These are phyloP conservation scores for Malbranchea zuffiana DNA, from an alignment of 2,329 filamentous ascomycete genomes.

Conservation along the genomic window DNA sequence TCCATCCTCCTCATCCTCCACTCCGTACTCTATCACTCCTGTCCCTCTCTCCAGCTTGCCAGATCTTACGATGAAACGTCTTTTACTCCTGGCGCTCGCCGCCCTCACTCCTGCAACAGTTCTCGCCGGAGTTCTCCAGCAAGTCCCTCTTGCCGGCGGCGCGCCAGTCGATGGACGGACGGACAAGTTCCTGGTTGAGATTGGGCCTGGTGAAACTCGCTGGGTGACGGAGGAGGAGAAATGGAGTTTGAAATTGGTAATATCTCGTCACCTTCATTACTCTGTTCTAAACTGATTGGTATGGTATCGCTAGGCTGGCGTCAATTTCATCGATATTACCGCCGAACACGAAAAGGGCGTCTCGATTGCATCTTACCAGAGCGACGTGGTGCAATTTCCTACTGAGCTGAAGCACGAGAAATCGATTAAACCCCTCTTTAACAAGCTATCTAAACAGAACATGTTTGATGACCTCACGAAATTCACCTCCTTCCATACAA, in stretches of 20 bases:
- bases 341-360: slow-evolving; percentile 50
- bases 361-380: slow-evolving; percentile 35
- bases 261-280: no score
- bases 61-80: no score
- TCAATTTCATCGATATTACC: slow-evolving; percentile 92
- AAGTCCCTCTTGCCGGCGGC: slow-evolving; percentile 5
- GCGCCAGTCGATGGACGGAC: background rate
- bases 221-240: slow-evolving; percentile 94
- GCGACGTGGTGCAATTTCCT: slow-evolving; percentile 50
- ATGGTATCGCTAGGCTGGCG: slow-evolving; percentile 51
- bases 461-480: slow-evolving; percentile 70
- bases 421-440: slow-evolving; percentile 53
- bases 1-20: no score
- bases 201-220: slow-evolving; percentile 67
- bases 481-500: slow-evolving; percentile 49
- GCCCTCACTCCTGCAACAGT: slow-evolving; percentile 6
- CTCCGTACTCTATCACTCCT: no score
- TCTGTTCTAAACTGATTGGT: background rate
- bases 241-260: slow-evolving; percentile 75
- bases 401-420: slow-evolving; percentile 53
- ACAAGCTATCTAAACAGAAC: slow-evolving; percentile 60
- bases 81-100: slow-evolving; percentile 8
- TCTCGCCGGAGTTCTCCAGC: slow-evolving; percentile 1
- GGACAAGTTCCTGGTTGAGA: slow-evolving; percentile 63
- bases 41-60: no score